A percentile compares a stretch with the other conserved stretches of the same genome.
These are phyloP conservation scores for Neltuma alba DNA, from an alignment of 306 rosid genomes.

Conservation along the genomic window DNA sequence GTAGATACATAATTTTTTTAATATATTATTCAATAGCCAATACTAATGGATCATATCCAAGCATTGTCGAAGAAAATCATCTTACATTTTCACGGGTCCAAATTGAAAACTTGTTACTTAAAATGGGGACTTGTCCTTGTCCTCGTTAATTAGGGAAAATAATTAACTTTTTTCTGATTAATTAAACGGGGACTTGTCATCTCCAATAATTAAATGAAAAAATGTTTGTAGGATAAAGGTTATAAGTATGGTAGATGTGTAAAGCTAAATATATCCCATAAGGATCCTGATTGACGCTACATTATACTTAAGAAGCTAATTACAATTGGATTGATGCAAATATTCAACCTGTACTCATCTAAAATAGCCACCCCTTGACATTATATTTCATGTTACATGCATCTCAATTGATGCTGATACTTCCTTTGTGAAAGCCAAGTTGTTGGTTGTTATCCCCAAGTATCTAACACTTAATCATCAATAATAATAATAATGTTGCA, in stretches of 20 bases:
- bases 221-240: not conserved
- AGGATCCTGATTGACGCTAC: not conserved
- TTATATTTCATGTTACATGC: not conserved
- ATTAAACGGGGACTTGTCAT: not conserved
- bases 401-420: not conserved
- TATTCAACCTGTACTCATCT: not conserved
- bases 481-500: no score
- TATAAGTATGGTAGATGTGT: not conserved
- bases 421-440: not conserved
- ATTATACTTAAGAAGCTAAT: not conserved
- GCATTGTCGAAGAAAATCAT: no score
- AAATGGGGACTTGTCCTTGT: no score
- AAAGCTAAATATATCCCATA: not conserved
- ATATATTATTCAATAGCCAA: no score
- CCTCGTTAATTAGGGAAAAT: not conserved
- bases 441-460: not conserved
- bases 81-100: no score
- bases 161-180: not conserved
- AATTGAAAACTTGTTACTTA: no score
- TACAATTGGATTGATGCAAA: not conserved
- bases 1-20: no score
- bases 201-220: not conserved
- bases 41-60: no score
- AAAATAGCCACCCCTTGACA: not conserved
- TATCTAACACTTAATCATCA: not conserved